phyloP scores from a whole-genome alignment of 225 moss, liverwort and hornwort genomes.

The Pseudoscleropodium purum region DNA sequence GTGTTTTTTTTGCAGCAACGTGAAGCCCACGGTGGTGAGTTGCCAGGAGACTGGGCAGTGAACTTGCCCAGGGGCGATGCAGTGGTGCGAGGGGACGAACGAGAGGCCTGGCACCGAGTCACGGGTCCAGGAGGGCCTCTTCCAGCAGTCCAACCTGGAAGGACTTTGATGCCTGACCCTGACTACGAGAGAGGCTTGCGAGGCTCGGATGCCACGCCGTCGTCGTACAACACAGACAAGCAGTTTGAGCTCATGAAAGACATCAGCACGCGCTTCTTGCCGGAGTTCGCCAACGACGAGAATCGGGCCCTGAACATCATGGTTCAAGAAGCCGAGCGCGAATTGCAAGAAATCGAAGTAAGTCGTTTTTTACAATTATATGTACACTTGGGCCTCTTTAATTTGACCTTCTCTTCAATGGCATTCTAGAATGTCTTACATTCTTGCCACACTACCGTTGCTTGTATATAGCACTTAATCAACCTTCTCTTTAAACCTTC shows the following conservation, averaged over 20 bases:
- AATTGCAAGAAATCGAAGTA: slow-evolving; percentile 21
- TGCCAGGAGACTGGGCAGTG: slow-evolving; percentile 19
- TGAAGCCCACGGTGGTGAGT: background rate
- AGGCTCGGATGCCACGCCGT: slow-evolving; percentile 16
- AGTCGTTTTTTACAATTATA: background rate
- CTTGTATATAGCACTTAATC: no score
- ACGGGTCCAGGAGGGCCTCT: slow-evolving; percentile 5
- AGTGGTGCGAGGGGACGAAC: slow-evolving; percentile 8
- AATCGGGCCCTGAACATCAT: slow-evolving; percentile 65
- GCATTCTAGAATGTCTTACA: background rate
- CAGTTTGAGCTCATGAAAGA: slow-evolving; percentile 69
- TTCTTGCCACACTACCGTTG: background rate
- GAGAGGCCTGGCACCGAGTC: slow-evolving; percentile 7
- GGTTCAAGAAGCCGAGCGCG: slow-evolving; percentile 2
- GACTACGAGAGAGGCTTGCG: background rate
- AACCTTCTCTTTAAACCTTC: background rate
- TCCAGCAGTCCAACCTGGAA: background rate
- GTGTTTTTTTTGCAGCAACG: background rate
- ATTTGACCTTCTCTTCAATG: background rate
- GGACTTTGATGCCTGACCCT: background rate
- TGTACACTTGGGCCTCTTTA: background rate
- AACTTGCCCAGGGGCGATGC: slow-evolving; percentile 18
- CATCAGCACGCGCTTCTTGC: slow-evolving; percentile 64
- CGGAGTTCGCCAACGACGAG: slow-evolving; percentile 77
- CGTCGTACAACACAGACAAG: slow-evolving; percentile 22